Percentiles rank a stretch among this genome's conserved stretches.
These are phyloP conservation scores for Arbutus unedo DNA, from an alignment of 148 eudicot genomes.

Conservation along the genomic window DNA sequence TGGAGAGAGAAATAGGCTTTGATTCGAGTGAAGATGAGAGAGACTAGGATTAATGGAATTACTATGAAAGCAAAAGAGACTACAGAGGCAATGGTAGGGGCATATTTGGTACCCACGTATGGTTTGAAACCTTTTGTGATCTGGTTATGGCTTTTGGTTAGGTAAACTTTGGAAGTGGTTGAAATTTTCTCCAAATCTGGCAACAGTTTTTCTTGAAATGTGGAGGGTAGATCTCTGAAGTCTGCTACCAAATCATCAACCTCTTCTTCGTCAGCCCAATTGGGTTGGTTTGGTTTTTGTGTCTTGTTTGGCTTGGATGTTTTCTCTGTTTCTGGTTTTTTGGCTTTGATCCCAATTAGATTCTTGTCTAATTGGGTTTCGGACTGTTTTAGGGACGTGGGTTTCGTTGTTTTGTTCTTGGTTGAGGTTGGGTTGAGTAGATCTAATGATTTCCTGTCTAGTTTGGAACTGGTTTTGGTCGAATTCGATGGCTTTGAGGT, in stretches of 20 bases:
- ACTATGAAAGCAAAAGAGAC: conserved; percentile 60
- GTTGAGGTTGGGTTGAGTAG: conserved; percentile 37
- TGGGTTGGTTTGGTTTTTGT: conserved; percentile 24
- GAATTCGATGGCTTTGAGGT: conserved; percentile 44
- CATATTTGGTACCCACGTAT: conserved; percentile 62
- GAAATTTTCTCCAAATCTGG: conserved; percentile 80
- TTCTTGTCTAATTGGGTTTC: conserved; percentile 10
- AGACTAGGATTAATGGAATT: conserved; percentile 64
- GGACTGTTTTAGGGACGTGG: conserved; percentile 18
- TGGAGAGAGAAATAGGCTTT: conserved; percentile 78
- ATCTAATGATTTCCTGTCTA: conserved; percentile 43
- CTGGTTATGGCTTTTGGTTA: conserved; percentile 55
- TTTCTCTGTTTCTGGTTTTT: conserved; percentile 26
- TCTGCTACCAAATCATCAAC: conserved; percentile 60
- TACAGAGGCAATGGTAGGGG: conserved; percentile 49
- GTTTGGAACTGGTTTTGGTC: conserved; percentile 25
- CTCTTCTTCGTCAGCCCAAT: conserved; percentile 34
- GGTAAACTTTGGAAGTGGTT: conserved; percentile 56
- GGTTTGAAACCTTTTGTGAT: conserved; percentile 72
- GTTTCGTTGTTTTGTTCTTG: conserved; percentile 47
- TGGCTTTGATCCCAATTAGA: conserved; percentile 16
- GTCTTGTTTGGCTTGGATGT: conserved; percentile 15
- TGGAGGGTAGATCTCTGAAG: conserved; percentile 63
- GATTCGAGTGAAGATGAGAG: conserved; percentile 61
- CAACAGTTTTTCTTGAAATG: conserved; percentile 68